Evolutionary conservation across 352 stramenopile species (phyloP), one percentile per base, ranked within the genome.

Genomic region (Saprolegnia parasitica): DNA sequence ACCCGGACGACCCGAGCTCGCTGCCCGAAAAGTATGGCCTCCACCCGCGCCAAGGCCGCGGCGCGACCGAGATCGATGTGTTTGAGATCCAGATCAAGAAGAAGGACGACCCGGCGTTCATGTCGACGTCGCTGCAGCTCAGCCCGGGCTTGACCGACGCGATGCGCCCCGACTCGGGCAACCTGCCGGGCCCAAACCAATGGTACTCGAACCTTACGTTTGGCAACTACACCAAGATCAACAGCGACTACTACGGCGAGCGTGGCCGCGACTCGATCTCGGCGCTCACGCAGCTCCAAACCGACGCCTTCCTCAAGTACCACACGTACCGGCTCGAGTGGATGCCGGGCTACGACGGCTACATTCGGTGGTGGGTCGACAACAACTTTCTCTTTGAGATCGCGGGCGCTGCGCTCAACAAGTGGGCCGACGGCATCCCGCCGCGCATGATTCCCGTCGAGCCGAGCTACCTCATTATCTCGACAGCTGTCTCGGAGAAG

Each of bases 381-480:
- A 84, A 84, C 63, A 86, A 92, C 61, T 97, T 98, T 65, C 20
- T 98, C 21, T 98, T 97, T 76, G 93, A 97, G 65, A 96, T 99
- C 56, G 81, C 88, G 0, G 91, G 90, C 4, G 73, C 84, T 8
- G 84, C 84, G 49, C 74, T 98, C 74, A 98, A 83, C 74, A 77
- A 78, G 37, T 94, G 86, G 87, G 76, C 72, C 1, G 79, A 83
- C 0, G 18, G 72, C 40, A 75, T 94, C 8, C 86, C 87, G 39
- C 87, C 87, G 26, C 83, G 85, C 20, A 77, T 84, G 75, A 95
- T 99, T 56, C 96, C 97, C 0, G 90, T 96, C 55, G 97, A 99
- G 77, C 97, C 97, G 2, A 97, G 88, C 37, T 98, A 98, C 73
- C 73, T 99, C 54, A 98, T 99, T 84, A 81, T 99, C 52, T 99